These are phyloP conservation scores for Logfia minima DNA, from an alignment of 129 eudicot genomes.

Conservation along the genomic window DNA sequence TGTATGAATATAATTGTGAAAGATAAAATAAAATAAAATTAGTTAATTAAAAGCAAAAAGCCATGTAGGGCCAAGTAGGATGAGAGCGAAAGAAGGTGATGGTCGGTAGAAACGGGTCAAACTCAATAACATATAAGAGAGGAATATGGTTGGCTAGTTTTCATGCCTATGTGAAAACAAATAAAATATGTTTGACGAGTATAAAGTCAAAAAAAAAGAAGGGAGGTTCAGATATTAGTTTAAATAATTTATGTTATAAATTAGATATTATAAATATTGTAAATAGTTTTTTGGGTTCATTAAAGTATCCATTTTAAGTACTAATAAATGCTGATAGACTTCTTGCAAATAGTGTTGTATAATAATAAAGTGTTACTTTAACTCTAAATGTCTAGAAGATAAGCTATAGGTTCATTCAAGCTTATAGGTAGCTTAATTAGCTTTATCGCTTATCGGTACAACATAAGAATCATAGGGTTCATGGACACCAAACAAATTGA, in stretches of 20 bases:
- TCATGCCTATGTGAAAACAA: slow-evolving; percentile 5
- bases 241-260: background rate
- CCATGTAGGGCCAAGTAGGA: background rate
- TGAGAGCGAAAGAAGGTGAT: slow-evolving; percentile 3
- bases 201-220: background rate
- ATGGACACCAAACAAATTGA: background rate
- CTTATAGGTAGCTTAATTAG: background rate
- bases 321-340: background rate
- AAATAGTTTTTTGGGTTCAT: background rate
- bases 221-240: background rate
- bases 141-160: slow-evolving; percentile 7
- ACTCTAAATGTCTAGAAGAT: slow-evolving; percentile 2
- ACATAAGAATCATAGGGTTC: background rate
- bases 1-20: background rate
- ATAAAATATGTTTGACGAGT: slow-evolving; percentile 22
- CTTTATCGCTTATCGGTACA: background rate
- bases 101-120: slow-evolving; percentile 34
- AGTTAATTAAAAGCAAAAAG: background rate
- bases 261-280: background rate
- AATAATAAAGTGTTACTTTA: too few relatives aligned
- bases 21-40: background rate
- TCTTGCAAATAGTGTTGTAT: background rate
- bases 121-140: slow-evolving; percentile 13
- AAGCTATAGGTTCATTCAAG: background rate
- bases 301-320: background rate